Evolutionary conservation across 2,329 filamentous ascomycete species (phyloP), one percentile per base, ranked within the genome.

Genomic region (Bipolaris oryzae): DNA sequence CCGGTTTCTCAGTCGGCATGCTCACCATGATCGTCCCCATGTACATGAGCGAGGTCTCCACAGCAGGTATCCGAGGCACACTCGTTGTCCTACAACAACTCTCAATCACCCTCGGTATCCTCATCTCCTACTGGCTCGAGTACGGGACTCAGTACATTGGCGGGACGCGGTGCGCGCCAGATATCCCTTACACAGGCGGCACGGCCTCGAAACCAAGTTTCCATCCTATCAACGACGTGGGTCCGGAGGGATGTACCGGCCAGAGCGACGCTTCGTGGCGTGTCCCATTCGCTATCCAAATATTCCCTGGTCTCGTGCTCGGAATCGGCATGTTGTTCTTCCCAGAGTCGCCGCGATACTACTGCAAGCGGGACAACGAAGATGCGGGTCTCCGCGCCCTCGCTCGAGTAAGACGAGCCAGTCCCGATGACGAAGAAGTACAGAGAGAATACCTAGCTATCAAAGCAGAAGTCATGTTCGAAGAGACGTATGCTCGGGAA

Each of bases 211-310:
- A 72, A 1, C 78, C 63, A 7, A 68, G 67, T 5, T 83, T 84
- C 53, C 78, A 61, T 54, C 73, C 53, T 20, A 48, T 47, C 33
- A 57, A 51, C 21, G 61, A 66, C 25, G 55, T 67, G n/a, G 61
- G 64, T 15, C 64, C 61, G 1, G 59, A 60, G 16, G 64, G 63
- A 13, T 67, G 63, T 39, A 66, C 63, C 15, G 63, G 63, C 10
- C 64, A 70, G 21, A 90, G 58, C 15, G 61, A 67, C 42, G 58
- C 64, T 20, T 39, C 64, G 9, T 70, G 66, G 67, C 88, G 91
- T 61, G 91, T 95, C 54, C 90, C 90, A 50, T 91, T 95, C 63
- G 87, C 78, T 50, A 80, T 96, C 45, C 92, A 96, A 79, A 89
- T 94, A 76, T 78, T 86, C 55, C 95, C 90, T 87, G 91, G 89